Evolutionary conservation across 805 yeast species (phyloP), one percentile per base, ranked within the genome.

Genomic region (Teunomyces atbi): DNA sequence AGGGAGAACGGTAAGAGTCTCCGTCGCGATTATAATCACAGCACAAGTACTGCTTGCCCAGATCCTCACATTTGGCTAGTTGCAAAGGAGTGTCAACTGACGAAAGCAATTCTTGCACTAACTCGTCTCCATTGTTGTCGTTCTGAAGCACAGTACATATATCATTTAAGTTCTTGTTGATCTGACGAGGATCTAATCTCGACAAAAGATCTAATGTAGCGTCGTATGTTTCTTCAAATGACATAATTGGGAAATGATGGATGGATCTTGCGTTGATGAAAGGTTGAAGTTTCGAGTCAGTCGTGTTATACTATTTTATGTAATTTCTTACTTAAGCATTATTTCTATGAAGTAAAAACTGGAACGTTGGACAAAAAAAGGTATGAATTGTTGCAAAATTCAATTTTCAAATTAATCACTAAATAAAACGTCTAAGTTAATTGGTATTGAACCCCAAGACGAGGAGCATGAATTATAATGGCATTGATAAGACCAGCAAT

Each of bases 21-120:
- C 96, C 91, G 61, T 92, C 99, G 55, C 99, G 78, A 66, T 92
- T 92, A 64, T 92, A 92, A 64, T 92, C 99, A 68, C 98, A 92
- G 44, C 91, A 80, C 47, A 92, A 75, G 62, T 76, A 92, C 48
- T 77, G 78, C 65, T 86, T 86, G 8, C 87, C 87, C 11, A 80
- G 61, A 21, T 68, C 66, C 7, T 59, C 55, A 60, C 90, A 85
- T 30, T 69, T 68, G 40, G 69, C 59, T 36, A 79, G 69, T 33
- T 71, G 67, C 55, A 92, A 73, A 20, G 98, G 98, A 43, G 85
- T 83, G 66, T 92, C 99, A 10, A 92, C 90, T 0, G 94, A 79
- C 4, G 96, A 80, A 41, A 92, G 73, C 49, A 92, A 73, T 53
- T 92, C 99, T 61, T 86, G 96, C 2, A 96, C 95, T 28, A 91